Conservation (phyloP, 148 eudicot genomes). For the Diospyros kaki region DNA sequence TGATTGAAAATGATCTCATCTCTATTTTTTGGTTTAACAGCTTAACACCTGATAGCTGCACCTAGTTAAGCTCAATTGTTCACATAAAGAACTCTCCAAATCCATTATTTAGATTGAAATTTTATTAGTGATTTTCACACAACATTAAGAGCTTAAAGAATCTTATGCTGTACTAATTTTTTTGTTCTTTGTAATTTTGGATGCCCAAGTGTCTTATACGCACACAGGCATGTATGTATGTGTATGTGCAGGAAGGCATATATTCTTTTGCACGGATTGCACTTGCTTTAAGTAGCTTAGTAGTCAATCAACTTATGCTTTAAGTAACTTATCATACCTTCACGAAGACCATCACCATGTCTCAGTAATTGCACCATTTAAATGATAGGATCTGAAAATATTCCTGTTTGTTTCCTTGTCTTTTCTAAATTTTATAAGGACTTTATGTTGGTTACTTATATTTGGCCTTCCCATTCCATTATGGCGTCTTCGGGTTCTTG, state of each 20-base stretch:
- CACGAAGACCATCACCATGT: not conserved
- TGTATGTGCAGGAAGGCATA: no score
- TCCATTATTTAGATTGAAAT: not conserved
- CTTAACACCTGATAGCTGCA: no score
- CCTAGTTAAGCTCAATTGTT: not conserved
- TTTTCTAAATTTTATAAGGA: not conserved
- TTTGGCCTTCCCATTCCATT: not conserved
- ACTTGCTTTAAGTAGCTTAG: no score
- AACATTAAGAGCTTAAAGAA: no score
- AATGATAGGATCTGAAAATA: not conserved
- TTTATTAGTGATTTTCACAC: not conserved
- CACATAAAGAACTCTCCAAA: not conserved
- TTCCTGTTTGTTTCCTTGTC: not conserved
- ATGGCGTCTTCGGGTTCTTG: not conserved
- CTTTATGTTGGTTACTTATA: not conserved
- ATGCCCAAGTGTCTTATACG: no score
- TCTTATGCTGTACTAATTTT: no score
- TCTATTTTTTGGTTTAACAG: no score
- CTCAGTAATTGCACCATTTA: not conserved
- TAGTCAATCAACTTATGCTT: no score
- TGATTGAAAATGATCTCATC: no score
- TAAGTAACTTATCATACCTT: not conserved
- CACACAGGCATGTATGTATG: no score
- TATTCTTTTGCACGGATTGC: no score
- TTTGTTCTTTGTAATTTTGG: no score